Conservation (phyloP, 2,329 filamentous ascomycete species). For the Ophiocordyceps camponoti-saundersi region DNA sequence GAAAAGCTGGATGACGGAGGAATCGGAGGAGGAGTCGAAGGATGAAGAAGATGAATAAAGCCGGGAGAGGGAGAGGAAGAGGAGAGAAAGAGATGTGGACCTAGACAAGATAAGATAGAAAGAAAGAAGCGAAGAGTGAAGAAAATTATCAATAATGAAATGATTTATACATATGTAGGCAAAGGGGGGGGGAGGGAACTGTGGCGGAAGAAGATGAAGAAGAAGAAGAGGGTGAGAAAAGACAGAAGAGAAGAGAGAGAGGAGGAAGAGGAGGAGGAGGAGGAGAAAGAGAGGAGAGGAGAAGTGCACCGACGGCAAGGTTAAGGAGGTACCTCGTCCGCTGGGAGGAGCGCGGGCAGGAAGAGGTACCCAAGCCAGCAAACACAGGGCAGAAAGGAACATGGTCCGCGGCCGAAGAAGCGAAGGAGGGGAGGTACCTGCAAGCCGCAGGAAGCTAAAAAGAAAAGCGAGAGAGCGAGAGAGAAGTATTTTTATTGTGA, state of each 20-base stretch:
- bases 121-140: slow-evolving; percentile 1
- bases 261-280: slow-evolving; percentile 1
- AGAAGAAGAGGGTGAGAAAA: slow-evolving; percentile 5
- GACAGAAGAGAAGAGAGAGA: slow-evolving; percentile 6
- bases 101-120: slow-evolving; percentile 2
- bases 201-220: background rate
- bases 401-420: slow-evolving; percentile 1
- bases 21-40: slow-evolving; percentile 6
- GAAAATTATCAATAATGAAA: background rate
- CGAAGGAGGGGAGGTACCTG: slow-evolving; percentile 1
- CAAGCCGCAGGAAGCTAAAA: too few species aligned
- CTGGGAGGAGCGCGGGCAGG: slow-evolving; percentile 1
- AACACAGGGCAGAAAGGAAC: slow-evolving; percentile 3
- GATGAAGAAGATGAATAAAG: slow-evolving; percentile 10
- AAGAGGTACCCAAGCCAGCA: slow-evolving; percentile 2
- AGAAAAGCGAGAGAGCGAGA: too few species aligned
- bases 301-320: background rate
- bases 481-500: too few species aligned
- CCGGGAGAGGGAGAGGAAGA: slow-evolving; percentile 5
- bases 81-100: background rate
- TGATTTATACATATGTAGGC: too few species aligned
- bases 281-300: background rate
- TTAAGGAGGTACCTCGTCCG: background rate
- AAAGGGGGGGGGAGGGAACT: slow-evolving; percentile 2
- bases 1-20: background rate